phyloP scores from a whole-genome alignment of 495 filamentous ascomycete genomes.

The Neurospora hispaniola region DNA sequence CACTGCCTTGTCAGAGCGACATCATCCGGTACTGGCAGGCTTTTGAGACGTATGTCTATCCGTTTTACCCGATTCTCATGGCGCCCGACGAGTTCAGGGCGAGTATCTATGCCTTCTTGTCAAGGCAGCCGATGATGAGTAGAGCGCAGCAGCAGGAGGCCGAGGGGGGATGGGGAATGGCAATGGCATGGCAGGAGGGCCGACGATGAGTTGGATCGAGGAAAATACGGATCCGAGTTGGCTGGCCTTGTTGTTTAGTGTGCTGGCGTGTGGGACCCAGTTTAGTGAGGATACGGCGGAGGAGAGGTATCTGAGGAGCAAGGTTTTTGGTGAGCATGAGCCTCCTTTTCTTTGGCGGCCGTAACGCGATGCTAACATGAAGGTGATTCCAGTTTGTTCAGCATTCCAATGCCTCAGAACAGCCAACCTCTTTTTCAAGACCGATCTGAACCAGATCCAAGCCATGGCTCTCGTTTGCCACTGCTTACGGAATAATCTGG shows the following conservation, averaged over 20 bases:
- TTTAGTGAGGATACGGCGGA: neutral
- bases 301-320: neutral
- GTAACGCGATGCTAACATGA: neutral
- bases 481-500: neutral
- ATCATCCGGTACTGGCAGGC: conserved; percentile 2
- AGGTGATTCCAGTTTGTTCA: neutral
- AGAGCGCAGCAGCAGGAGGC: neutral
- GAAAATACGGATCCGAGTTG: neutral
- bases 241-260: neutral
- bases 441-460: conserved; percentile 2
- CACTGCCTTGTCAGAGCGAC: neutral
- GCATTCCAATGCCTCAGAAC: neutral
- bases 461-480: neutral
- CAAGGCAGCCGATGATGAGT: neutral
- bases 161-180: neutral
- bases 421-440: conserved; percentile 3
- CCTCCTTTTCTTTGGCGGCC: neutral
- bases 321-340: neutral
- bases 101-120: neutral
- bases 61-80: neutral
- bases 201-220: neutral
- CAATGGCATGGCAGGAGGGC: neutral
- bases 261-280: conserved; percentile 1
- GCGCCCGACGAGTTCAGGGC: neutral
- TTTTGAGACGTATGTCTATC: conserved; percentile 1